phyloP scores from a whole-genome alignment of 192 early-diverging fungal species.

The Entomortierella lignicola region DNA sequence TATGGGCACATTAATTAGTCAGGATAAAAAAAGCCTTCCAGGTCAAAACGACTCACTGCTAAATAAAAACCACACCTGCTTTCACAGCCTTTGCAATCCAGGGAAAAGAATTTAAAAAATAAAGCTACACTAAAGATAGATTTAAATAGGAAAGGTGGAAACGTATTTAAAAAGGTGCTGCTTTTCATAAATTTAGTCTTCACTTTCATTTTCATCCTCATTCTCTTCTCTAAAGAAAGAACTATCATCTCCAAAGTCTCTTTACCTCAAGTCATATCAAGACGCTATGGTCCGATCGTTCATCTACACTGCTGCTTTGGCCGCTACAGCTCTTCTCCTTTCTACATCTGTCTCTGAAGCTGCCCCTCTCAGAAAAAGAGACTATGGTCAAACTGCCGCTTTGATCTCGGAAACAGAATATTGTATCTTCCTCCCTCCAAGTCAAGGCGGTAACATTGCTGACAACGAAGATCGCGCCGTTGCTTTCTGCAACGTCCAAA shows the following conservation, averaged over 20 bases:
- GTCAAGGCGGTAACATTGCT: conserved; percentile 27
- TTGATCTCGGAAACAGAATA: conserved; percentile 3
- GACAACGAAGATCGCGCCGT: conserved; percentile 52
- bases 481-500: conserved; percentile 51
- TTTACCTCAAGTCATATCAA: not conserved
- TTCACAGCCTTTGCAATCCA: too few relatives aligned
- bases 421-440: conserved; percentile 46
- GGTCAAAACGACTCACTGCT: too few relatives aligned
- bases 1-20: too few relatives aligned
- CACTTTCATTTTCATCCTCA: not conserved
- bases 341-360: conserved; percentile 1
- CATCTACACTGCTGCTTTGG: conserved; percentile 8
- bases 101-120: too few relatives aligned
- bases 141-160: too few relatives aligned
- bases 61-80: too few relatives aligned
- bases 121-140: not conserved
- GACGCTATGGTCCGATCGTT: conserved; percentile 13
- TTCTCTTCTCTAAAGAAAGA: too few relatives aligned
- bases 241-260: too few relatives aligned
- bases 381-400: conserved; percentile 14
- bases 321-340: not conserved
- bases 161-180: not conserved
- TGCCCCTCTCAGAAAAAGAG: not conserved
- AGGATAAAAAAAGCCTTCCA: too few relatives aligned
- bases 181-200: not conserved